Base-by-base conservation (phyloP, 768 basidiomycete genomes). In the Suillus americanus region DNA sequence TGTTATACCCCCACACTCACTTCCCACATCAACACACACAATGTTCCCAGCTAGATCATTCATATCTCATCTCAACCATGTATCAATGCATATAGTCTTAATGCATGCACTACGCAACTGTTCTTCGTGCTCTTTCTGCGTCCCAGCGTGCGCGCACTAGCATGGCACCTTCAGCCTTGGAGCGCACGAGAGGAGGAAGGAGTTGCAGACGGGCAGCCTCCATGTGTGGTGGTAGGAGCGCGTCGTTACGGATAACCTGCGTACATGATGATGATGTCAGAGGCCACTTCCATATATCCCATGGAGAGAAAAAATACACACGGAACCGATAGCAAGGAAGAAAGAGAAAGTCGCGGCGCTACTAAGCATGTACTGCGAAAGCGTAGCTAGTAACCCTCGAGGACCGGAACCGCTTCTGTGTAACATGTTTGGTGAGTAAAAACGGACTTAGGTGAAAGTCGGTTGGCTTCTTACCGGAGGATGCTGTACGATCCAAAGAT, bases 361-460 rank as follows among this genome's bases (percentile, higher is more conserved):
- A 72, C 93, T 94, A 35, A 98, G 86, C 97, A 99, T 99, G 77
- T 98, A 99, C 71, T 96, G 94, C 16, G 96, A 97, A 60, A 99
- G 86, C 1, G 97, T 97, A 5, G 94, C 90, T 30, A 99, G 81
- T 59, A 88, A 80, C 13, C 97, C 97, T 72, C 95, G 86, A 30
- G 94, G 95, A 30, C 97, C 97, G 9, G 93, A 89, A 51, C 97
- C 97, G 68, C 87, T 86, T 73, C 96, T 97, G 70, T 62, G 61
- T 41, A 53, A 38, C 33, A 30, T 59, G 48, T 53, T 53, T 61
- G 18, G 51, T 64, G 41, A 64, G 62, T 59, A 28, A 40, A 63
- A n/a, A 56, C 40, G 54, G 41, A 30, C 30, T 30, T 30, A 55
- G 37, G 62, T 41, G 40, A 40, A 46, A 20, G n/a, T 5, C 4